Evolutionary conservation across 768 basidiomycete species (phyloP).

Genomic region (Lepiota subincarnata): DNA sequence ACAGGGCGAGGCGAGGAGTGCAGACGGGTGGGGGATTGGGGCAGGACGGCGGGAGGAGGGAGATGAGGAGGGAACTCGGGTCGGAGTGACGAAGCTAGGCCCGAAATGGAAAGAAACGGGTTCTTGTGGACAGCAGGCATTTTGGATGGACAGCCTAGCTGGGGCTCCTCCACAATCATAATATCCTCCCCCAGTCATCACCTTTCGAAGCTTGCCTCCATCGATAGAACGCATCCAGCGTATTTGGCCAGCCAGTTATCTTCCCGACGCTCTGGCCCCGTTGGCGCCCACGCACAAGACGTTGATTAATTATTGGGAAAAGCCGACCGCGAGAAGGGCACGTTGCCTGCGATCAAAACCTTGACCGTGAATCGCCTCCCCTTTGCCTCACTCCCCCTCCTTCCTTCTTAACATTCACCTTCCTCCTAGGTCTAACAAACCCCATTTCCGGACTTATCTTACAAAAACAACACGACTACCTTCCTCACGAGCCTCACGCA

Average conservation of each 20-base stretch:
- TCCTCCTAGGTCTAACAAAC: slow-evolving; percentile 24
- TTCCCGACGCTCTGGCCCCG: not conserved
- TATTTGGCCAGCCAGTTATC: not conserved
- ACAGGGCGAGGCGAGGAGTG: no score
- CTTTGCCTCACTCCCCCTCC: slow-evolving; percentile 52
- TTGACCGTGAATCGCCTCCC: slow-evolving; percentile 50
- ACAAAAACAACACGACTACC: slow-evolving; percentile 29
- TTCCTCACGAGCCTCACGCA: slow-evolving; percentile 58
- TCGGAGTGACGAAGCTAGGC: slow-evolving; percentile 23
- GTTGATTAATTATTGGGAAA: slow-evolving; percentile 37
- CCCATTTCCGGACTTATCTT: slow-evolving; percentile 24
- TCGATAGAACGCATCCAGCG: slow-evolving; percentile 9
- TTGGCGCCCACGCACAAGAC: slow-evolving; percentile 13
- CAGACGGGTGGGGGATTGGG: not conserved
- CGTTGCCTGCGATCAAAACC: slow-evolving; percentile 77
- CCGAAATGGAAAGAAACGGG: slow-evolving; percentile 6
- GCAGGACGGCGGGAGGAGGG: not conserved
- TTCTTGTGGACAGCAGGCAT: not conserved
- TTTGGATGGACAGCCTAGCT: not conserved
- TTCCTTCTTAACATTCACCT: slow-evolving; percentile 42
- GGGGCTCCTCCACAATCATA: not conserved
- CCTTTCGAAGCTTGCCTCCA: not conserved
- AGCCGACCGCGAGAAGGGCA: slow-evolving; percentile 57
- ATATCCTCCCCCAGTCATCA: not conserved
- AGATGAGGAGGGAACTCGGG: slow-evolving; percentile 9